Conservation (phyloP, 2,329 filamentous ascomycete genomes). For the Trichophaea hybrida region DNA sequence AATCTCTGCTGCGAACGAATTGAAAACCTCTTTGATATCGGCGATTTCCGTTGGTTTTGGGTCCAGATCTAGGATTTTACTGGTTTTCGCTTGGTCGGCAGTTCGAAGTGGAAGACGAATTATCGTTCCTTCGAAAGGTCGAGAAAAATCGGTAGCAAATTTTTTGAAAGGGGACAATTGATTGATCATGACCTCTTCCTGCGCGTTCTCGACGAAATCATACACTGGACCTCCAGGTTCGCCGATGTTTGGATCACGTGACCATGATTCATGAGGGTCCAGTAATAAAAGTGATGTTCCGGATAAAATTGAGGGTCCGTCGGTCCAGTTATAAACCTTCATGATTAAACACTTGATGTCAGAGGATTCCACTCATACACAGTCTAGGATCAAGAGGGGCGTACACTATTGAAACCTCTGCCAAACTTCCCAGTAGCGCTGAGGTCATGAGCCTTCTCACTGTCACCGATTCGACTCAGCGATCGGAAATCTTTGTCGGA, state of each 20-base stretch:
- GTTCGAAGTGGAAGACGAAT: constrained; percentile 31
- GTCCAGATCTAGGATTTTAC: constrained; percentile 26
- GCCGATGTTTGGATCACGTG: constrained; percentile 9
- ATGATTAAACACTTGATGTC: constrained; percentile 2
- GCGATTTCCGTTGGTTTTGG: constrained; percentile 20
- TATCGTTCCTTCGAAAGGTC: constrained; percentile 28
- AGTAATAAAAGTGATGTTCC: constrained; percentile 28
- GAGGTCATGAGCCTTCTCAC: constrained; percentile 28
- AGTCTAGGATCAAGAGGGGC: neutral
- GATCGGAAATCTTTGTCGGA: constrained; percentile 28
- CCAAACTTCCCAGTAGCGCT: constrained; percentile 31
- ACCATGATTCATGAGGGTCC: constrained; percentile 30
- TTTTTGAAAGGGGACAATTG: constrained; percentile 28
- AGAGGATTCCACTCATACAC: neutral
- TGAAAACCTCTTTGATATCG: constrained; percentile 27
- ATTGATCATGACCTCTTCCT: constrained; percentile 25
- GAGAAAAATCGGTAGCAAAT: constrained; percentile 19
- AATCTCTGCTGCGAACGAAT: constrained; percentile 27
- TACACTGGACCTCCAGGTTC: constrained; percentile 27
- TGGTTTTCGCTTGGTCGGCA: constrained; percentile 23
- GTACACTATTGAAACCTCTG: constrained; percentile 31
- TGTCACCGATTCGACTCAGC: constrained; percentile 29
- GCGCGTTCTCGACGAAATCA: constrained; percentile 27
- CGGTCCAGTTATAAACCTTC: constrained; percentile 31
- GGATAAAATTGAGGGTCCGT: constrained; percentile 31